Conservation (phyloP, 805 yeast species). For the Candida bentonensis region DNA sequence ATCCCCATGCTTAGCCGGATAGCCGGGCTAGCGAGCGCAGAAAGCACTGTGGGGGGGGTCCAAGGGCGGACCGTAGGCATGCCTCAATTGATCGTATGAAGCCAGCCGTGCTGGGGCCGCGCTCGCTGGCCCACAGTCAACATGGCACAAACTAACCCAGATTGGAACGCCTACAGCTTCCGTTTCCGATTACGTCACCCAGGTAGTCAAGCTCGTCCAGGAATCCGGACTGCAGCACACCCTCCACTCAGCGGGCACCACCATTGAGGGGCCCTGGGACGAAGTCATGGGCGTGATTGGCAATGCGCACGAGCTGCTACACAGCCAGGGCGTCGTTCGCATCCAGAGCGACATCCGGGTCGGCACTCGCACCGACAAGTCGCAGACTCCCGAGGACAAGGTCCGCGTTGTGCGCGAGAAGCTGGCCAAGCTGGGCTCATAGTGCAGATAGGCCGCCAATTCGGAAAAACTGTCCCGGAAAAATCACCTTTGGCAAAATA, state of each 20-base stretch:
- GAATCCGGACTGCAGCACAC: constrained; percentile 50
- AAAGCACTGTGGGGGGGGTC: too few species aligned
- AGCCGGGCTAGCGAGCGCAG: too few species aligned
- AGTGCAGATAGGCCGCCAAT: too few species aligned
- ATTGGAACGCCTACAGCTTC: constrained; percentile 71
- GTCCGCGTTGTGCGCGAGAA: constrained; percentile 36
- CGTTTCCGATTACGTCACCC: constrained; percentile 67
- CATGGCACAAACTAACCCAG: constrained; percentile 20
- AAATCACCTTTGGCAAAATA: too few species aligned
- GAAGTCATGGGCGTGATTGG: constrained; percentile 74
- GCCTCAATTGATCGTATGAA: too few species aligned
- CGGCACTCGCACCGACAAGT: constrained; percentile 69
- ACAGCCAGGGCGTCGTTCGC: constrained; percentile 57
- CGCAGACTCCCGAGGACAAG: constrained; percentile 60
- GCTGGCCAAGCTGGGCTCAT: constrained; percentile 5
- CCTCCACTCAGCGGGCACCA: constrained; percentile 85
- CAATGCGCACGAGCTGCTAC: constrained; percentile 57
- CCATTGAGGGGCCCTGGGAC: constrained; percentile 87
- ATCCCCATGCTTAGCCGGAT: too few species aligned
- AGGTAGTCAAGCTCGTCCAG: constrained; percentile 50
- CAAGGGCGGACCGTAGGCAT: too few species aligned
- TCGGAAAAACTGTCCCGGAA: too few species aligned
- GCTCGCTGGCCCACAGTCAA: not conserved
- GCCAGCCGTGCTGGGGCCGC: too few species aligned
- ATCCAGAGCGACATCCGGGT: constrained; percentile 78